Evolutionary conservation across 129 eudicot genomes (phyloP).

Genomic region (Pseudognaphalium luteoalbum): DNA sequence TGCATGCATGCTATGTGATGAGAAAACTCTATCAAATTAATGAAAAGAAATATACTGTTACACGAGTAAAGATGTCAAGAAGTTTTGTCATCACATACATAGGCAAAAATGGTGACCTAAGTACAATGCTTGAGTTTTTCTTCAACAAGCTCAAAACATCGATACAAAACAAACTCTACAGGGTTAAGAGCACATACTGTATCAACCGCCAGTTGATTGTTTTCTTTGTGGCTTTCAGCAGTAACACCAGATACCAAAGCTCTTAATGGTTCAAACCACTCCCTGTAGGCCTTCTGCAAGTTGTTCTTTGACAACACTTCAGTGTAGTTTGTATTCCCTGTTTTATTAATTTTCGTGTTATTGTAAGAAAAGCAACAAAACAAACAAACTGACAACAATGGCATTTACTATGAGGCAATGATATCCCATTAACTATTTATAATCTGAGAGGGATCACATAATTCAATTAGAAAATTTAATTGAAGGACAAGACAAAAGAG

Average conservation of each 20-base stretch:
- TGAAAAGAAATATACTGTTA: background rate
- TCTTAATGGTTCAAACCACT: conserved; percentile 85
- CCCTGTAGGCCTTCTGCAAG: conserved; percentile 60
- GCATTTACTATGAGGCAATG: background rate
- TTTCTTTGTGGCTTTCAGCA: conserved; percentile 48
- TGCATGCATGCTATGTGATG: background rate
- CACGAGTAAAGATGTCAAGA: background rate
- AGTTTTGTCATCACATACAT: background rate
- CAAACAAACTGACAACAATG: conserved; percentile 2
- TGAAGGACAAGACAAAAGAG: too few species aligned
- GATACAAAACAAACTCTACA: conserved; percentile 69
- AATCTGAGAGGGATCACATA: too few species aligned
- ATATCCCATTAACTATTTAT: too few species aligned
- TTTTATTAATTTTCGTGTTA: conserved; percentile 21
- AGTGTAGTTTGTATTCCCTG: conserved; percentile 81
- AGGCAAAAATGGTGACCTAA: conserved; percentile 18
- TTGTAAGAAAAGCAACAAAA: background rate
- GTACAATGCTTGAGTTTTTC: conserved; percentile 51
- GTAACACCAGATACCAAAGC: conserved; percentile 48
- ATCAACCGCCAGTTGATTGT: conserved; percentile 37
- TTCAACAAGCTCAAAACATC: conserved; percentile 93
- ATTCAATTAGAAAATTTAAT: too few species aligned
- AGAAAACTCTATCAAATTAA: background rate
- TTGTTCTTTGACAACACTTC: conserved; percentile 60
- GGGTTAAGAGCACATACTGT: conserved; percentile 71